Percentiles rank a stretch among this genome's conserved stretches.
These are phyloP conservation scores for Arctostaphylos glauca DNA, from an alignment of 148 eudicot species.

Conservation along the genomic window DNA sequence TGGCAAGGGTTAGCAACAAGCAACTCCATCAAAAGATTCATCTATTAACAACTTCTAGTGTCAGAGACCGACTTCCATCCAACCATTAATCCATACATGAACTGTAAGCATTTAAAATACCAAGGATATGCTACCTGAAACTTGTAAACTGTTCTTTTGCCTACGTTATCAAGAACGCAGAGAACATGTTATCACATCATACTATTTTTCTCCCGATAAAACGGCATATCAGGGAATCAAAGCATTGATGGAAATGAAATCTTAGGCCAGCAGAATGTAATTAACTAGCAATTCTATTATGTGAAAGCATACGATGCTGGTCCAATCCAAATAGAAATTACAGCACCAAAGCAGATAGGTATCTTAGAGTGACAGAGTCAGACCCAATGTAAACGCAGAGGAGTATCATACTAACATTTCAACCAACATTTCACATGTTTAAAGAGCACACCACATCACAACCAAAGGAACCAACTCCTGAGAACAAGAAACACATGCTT, in stretches of 20 bases:
- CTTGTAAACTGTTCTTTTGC: background rate
- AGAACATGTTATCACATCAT: background rate
- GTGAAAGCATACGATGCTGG: background rate
- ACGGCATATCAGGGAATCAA: background rate
- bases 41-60: background rate
- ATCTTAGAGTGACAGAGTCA: background rate
- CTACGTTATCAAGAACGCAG: background rate
- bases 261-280: background rate
- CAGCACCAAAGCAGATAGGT: background rate
- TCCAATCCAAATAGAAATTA: background rate
- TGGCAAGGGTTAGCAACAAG: constrained; percentile 13
- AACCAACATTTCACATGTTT: background rate
- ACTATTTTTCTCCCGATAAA: background rate
- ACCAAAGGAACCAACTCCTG: background rate
- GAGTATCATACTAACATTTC: background rate
- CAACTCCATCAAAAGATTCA: constrained; percentile 8
- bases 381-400: background rate
- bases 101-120: background rate
- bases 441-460: background rate
- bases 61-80: background rate
- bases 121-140: background rate
- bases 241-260: background rate
- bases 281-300: background rate
- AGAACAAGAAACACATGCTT: background rate
- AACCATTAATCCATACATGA: background rate